Conservation (phyloP, 768 basidiomycete species). For the Russula earlei region DNA sequence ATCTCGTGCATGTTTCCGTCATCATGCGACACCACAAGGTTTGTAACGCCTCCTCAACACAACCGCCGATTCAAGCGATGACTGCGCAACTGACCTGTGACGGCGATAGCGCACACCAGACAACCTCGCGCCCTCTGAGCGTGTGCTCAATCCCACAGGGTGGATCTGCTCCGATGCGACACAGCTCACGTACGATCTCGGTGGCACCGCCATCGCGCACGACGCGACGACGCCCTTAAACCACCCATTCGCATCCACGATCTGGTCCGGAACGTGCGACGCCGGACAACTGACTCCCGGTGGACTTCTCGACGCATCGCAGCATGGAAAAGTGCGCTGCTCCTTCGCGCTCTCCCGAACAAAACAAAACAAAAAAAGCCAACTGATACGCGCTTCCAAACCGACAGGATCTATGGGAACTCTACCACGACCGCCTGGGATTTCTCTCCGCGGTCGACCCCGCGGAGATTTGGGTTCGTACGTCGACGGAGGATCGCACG, state of each 20-base stretch:
- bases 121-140: constrained; percentile 38
- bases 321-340: constrained; percentile 33
- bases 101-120: constrained; percentile 37
- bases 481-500: constrained; percentile 38
- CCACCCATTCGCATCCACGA: constrained; percentile 36
- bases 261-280: constrained; percentile 43
- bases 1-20: constrained; percentile 34
- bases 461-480: constrained; percentile 35
- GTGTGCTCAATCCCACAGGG: constrained; percentile 29
- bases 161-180: constrained; percentile 33
- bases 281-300: constrained; percentile 37
- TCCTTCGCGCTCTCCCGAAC: too few relatives aligned
- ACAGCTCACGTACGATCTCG: constrained; percentile 33
- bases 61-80: too few relatives aligned
- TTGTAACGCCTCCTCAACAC: neutral
- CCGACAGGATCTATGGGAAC: constrained; percentile 37
- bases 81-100: too few relatives aligned
- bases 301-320: constrained; percentile 35
- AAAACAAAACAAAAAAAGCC: neutral
- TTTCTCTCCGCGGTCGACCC: constrained; percentile 31
- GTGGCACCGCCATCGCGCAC: constrained; percentile 33
- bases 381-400: neutral
- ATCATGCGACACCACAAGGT: constrained; percentile 43
- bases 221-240: constrained; percentile 30
- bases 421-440: constrained; percentile 31